Conservation (phyloP, 495 filamentous ascomycete species). For the Aspergillus affinis region DNA sequence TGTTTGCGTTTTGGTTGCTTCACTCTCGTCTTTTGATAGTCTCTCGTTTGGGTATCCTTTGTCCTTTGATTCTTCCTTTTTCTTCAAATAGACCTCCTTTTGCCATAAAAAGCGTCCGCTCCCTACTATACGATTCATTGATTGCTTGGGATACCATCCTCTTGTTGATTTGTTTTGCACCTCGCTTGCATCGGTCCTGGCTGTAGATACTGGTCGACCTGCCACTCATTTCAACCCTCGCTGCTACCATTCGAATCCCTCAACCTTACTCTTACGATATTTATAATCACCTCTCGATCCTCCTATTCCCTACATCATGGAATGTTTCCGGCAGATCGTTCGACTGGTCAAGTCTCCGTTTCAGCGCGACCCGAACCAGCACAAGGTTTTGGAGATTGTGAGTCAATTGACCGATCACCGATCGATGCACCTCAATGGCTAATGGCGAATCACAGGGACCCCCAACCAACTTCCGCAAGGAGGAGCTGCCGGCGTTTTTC, state of each 20-base stretch:
- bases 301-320: slow-evolving; percentile 26
- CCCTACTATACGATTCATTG: neutral
- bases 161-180: neutral
- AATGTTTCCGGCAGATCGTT: slow-evolving; percentile 42
- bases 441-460: slow-evolving; percentile 29
- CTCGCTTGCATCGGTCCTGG: neutral
- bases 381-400: slow-evolving; percentile 40
- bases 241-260: slow-evolving; percentile 3
- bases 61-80: slow-evolving; percentile 3
- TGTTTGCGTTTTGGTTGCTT: slow-evolving; percentile 6
- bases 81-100: slow-evolving; percentile 1
- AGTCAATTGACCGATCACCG: slow-evolving; percentile 14
- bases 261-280: slow-evolving; percentile 15
- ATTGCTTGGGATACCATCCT: slow-evolving; percentile 1
- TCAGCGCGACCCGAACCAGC: slow-evolving; percentile 26
- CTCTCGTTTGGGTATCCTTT: slow-evolving; percentile 2
- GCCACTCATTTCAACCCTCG: neutral
- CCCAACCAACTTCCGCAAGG: slow-evolving; percentile 48
- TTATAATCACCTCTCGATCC: slow-evolving; percentile 1
- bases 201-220: slow-evolving; percentile 5
- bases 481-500: slow-evolving; percentile 42
- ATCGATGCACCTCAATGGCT: neutral
- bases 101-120: slow-evolving; percentile 2
- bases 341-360: slow-evolving; percentile 41
- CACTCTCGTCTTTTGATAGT: slow-evolving; percentile 10